Evolutionary conservation across 2,329 filamentous ascomycete genomes (phyloP), one percentile per base, ranked within the genome.

Genomic region (Ophiostoma piceae): DNA sequence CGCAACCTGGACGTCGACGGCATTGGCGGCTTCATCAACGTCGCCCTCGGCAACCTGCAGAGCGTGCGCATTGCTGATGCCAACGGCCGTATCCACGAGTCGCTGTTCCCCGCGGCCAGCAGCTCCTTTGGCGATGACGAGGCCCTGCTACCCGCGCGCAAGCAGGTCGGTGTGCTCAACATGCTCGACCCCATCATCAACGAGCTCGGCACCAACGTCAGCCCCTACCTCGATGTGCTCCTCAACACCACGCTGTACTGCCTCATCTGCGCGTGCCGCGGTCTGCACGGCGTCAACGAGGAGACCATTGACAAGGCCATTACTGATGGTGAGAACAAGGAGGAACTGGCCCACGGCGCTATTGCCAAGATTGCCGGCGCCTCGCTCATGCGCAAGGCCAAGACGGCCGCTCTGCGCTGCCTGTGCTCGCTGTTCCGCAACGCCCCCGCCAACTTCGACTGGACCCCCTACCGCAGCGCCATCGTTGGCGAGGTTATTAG

Each of bases 131-230:
- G 26, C 47, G 69, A 68, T 6, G 68, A 69, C 54, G 66, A 66
- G 3, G 29, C 41, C 0, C 72, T 90, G 14, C 80, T 94, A 1
- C 85, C 87, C 19, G 80, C 85, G 12, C 87, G 94, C 75, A 95
- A 94, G 78, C 94, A 97, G 78, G 86, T 95, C 71, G 95, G 96
- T 82, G 88, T 97, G 77, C 81, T 97, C 68, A 96, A 96, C 77
- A 95, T 98, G 92, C 84, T 95, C 67, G 89, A 93, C 71, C 88
- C 94, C 12, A 87, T 98, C 77, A 88, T 98, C 71, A 90, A 90
- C 70, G 92, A 95, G 68, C 85, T 98, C 47, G 92, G 94, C 68
- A 87, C 85, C 5, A 89, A 89, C 69, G 87, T 96, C 69, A 79
- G 83, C 2, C 85, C 88, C 0, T 94, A 91, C 74, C 85, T 90